phyloP scores from a whole-genome alignment of 176 grass and related monocot species.

The bread wheat (Triticum aestivum) region DNA sequence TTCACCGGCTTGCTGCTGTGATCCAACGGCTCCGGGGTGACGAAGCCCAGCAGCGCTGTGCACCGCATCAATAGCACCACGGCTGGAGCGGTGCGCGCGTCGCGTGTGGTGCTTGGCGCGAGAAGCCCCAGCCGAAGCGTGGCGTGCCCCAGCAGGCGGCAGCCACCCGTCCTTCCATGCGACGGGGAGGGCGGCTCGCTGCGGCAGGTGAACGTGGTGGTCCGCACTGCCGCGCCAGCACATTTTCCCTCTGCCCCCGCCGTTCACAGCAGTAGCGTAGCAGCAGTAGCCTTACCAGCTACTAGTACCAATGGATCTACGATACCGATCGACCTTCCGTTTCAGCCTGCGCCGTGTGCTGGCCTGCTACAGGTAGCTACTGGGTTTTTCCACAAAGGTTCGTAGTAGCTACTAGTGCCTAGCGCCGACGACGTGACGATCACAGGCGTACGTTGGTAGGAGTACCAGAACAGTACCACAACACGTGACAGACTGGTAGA shows the following conservation, averaged over 20 bases:
- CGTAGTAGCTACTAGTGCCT: background rate
- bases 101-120: no score
- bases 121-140: background rate
- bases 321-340: background rate
- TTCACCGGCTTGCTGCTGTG: no score
- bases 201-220: constrained; percentile 38
- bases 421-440: background rate
- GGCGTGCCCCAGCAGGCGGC: background rate
- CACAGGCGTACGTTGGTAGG: background rate
- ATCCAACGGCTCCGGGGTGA: no score
- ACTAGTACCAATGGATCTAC: background rate
- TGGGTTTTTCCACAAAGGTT: background rate
- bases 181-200: background rate
- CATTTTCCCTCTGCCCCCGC: background rate
- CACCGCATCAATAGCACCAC: no score
- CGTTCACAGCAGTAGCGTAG: background rate
- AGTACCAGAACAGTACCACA: background rate
- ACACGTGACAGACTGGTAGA: background rate
- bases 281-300: background rate
- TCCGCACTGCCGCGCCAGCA: constrained; percentile 6
- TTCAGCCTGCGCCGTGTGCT: background rate
- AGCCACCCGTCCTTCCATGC: constrained; percentile 28
- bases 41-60: no score
- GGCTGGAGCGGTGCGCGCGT: no score
- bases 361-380: background rate